These are phyloP conservation scores for Acanthamoeba culbertsoni DNA, from an alignment of 208 protist species.

Conservation along the genomic window DNA sequence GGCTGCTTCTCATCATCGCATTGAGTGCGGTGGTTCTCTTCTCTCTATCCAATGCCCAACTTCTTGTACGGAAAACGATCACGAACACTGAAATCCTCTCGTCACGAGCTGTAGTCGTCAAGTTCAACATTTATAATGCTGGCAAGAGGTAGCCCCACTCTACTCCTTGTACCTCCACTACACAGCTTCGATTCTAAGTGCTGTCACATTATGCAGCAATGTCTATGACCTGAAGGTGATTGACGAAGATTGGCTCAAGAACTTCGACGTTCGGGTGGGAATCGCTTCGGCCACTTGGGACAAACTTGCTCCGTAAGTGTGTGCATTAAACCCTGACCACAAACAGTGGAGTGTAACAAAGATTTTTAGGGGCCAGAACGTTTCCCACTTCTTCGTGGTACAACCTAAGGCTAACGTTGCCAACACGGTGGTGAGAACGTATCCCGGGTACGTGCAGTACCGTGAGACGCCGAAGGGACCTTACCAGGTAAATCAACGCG, in stretches of 20 bases:
- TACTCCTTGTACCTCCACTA: not conserved
- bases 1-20: not conserved
- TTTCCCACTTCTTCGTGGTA: slow-evolving; percentile 35
- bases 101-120: slow-evolving; percentile 2
- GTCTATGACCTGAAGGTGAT: slow-evolving; percentile 11
- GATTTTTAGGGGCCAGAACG: not conserved
- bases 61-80: not conserved
- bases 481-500: not conserved
- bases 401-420: not conserved
- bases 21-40: not conserved
- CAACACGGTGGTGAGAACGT: not conserved
- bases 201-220: not conserved
- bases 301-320: not conserved
- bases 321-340: not conserved
- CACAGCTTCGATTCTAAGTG: not conserved
- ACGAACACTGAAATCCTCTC: slow-evolving; percentile 14
- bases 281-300: not conserved
- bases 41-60: not conserved
- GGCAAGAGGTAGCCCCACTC: slow-evolving; percentile 32
- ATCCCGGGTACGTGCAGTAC: not conserved
- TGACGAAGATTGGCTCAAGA: not conserved
- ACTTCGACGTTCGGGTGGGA: not conserved
- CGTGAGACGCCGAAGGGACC: not conserved
- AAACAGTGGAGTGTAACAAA: no score
- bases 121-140: not conserved